phyloP scores from a whole-genome alignment of 192 early-diverging fungal genomes.

The Coemansia sp. region DNA sequence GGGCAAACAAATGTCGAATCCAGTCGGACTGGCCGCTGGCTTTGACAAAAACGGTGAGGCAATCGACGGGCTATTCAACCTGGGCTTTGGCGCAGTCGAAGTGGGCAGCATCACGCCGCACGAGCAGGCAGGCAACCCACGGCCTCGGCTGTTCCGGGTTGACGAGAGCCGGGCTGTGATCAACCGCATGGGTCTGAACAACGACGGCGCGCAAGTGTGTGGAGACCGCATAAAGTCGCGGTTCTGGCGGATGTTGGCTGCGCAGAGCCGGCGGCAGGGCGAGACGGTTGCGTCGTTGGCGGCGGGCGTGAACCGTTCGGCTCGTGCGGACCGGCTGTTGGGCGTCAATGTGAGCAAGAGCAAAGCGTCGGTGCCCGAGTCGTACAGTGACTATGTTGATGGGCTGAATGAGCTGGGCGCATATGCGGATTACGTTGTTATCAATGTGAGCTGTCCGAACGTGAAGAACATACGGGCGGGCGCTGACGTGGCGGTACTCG shows the following conservation, averaged over 20 bases:
- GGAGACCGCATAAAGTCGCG: constrained; percentile 67
- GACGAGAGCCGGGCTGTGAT: constrained; percentile 72
- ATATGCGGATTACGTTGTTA: constrained; percentile 85
- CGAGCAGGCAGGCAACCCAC: constrained; percentile 85
- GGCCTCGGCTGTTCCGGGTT: constrained; percentile 83
- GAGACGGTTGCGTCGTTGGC: constrained; percentile 51
- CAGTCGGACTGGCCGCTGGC: constrained; percentile 85
- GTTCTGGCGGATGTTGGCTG: constrained; percentile 62
- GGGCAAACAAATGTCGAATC: constrained; percentile 73
- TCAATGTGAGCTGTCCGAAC: constrained; percentile 90
- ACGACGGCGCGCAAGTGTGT: constrained; percentile 68
- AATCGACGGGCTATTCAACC: constrained; percentile 74
- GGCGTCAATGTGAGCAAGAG: constrained; percentile 91
- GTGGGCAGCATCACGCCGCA: constrained; percentile 84
- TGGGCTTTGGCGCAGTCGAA: constrained; percentile 91
- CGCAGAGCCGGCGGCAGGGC: constrained; percentile 52
- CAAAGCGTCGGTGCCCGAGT: constrained; percentile 69
- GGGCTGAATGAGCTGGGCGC: constrained; percentile 72
- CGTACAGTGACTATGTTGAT: constrained; percentile 76
- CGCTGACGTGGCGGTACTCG: constrained; percentile 70
- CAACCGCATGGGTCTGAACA: constrained; percentile 91
- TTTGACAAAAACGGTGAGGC: constrained; percentile 92
- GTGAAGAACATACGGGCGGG: constrained; percentile 76
- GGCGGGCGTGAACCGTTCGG: constrained; percentile 57
- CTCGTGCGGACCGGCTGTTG: constrained; percentile 60